A percentile compares a stretch with the other conserved stretches of the same genome.
phyloP scores from a whole-genome alignment of 108 stramenopile species.

The Pseudonitzschia delicatissima region DNA sequence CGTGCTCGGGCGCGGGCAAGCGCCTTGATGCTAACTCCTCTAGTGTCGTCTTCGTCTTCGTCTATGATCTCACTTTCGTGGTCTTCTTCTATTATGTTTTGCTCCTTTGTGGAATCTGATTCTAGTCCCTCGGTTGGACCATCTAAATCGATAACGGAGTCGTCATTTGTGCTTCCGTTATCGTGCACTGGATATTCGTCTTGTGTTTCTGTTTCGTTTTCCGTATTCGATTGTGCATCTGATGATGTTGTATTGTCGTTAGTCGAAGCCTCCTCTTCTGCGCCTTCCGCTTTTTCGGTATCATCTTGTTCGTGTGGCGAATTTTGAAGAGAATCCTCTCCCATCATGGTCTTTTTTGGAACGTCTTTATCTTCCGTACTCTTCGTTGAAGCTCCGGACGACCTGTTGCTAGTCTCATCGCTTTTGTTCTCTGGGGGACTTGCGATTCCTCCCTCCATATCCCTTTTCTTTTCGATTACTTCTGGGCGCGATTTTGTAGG shows the following conservation, averaged over 20 bases:
- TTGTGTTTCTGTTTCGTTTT: not conserved
- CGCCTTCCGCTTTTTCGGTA: not conserved
- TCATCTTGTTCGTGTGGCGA: not conserved
- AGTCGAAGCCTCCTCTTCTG: conserved; percentile 1
- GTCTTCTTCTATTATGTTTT: not conserved
- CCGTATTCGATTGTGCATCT: not conserved
- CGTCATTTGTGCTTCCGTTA: not conserved
- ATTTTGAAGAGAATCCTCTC: not conserved
- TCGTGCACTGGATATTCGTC: not conserved
- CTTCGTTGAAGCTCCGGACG: not conserved
- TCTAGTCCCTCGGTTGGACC: not conserved
- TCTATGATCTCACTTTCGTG: not conserved
- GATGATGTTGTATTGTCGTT: not conserved
- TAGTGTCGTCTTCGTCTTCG: too few species aligned
- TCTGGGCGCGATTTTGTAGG: not conserved
- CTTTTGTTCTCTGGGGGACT: not conserved
- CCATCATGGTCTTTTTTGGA: not conserved
- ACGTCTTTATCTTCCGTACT: not conserved
- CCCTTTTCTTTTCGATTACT: not conserved
- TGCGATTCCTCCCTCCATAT: not conserved
- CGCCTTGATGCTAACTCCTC: not conserved
- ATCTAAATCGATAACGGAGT: conserved; percentile 11
- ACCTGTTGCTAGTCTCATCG: not conserved
- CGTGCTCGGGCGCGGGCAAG: not conserved
- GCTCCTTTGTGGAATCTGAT: not conserved